Conservation (phyloP, 2,329 filamentous ascomycete species). For the Grosmannia huntii region DNA sequence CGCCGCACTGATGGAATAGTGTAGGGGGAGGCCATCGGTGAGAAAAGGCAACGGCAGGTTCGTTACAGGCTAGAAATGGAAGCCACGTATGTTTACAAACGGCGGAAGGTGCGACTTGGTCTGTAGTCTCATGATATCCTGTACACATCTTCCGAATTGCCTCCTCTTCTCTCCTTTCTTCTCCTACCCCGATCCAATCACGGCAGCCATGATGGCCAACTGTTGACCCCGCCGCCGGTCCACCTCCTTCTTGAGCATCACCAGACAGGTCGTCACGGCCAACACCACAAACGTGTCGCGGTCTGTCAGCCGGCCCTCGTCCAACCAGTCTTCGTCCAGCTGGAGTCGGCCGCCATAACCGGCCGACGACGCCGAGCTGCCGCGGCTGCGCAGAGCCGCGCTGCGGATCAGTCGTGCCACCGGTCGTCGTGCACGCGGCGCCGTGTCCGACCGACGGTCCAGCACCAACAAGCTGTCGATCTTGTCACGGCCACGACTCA, state of each 20-base stretch:
- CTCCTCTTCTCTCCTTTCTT: neutral
- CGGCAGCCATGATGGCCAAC: conserved; percentile 21
- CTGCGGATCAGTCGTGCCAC: conserved; percentile 33
- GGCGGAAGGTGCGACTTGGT: neutral
- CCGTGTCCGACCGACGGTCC: conserved; percentile 25
- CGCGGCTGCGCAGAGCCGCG: conserved; percentile 24
- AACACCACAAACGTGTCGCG: conserved; percentile 33
- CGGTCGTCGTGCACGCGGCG: conserved; percentile 16
- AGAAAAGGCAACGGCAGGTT: neutral
- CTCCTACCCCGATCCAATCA: neutral
- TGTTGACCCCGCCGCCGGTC: conserved; percentile 43
- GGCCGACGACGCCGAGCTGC: conserved; percentile 24
- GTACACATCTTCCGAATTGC: too few relatives aligned
- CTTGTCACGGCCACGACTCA: neutral
- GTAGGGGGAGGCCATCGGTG: neutral
- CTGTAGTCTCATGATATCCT: neutral
- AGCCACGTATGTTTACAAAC: too few relatives aligned
- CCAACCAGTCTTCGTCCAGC: conserved; percentile 19
- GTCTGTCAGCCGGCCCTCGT: conserved; percentile 11
- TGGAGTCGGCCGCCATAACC: conserved; percentile 37
- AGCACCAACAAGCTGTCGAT: conserved; percentile 35
- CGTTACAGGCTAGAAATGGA: neutral
- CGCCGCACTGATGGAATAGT: conserved; percentile 13
- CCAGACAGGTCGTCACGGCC: conserved; percentile 40
- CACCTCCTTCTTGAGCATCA: conserved; percentile 54